These are phyloP conservation scores for Salicornia ramosissima DNA, from an alignment of 148 eudicot species.

Conservation along the genomic window DNA sequence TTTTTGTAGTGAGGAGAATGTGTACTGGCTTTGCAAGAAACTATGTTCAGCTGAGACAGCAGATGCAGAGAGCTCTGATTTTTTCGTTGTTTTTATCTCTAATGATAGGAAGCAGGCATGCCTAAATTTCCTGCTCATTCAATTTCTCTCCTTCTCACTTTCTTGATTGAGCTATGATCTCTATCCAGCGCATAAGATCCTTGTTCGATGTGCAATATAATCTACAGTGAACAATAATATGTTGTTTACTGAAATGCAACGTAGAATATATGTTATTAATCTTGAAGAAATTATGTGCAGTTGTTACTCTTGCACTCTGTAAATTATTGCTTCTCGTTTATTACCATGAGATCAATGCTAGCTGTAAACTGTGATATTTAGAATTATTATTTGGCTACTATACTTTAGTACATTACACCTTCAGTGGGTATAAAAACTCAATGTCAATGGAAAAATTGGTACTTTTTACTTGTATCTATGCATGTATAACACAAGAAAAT, in stretches of 20 bases:
- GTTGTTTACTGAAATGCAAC: background rate
- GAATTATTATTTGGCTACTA: background rate
- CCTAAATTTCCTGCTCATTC: background rate
- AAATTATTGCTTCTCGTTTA: background rate
- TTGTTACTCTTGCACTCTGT: background rate
- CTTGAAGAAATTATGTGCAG: background rate
- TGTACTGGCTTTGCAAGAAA: slow-evolving; percentile 70
- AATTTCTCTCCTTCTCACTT: background rate
- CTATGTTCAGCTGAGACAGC: slow-evolving; percentile 47
- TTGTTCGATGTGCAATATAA: background rate
- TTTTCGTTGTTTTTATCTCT: slow-evolving; percentile 78
- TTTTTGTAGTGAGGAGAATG: slow-evolving; percentile 77
- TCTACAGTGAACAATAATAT: background rate
- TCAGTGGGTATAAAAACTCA: background rate
- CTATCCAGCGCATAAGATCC: background rate
- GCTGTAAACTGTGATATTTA: background rate
- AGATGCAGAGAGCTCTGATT: slow-evolving; percentile 59
- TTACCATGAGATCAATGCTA: background rate
- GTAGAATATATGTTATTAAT: background rate
- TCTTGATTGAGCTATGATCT: background rate
- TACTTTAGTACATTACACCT: background rate
- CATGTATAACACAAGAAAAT: background rate
- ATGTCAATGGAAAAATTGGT: background rate
- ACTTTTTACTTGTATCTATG: background rate
- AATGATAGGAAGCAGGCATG: slow-evolving; percentile 84